Base-by-base conservation (phyloP, 257 asterid genomes). In the Anisodus tanguticus region DNA sequence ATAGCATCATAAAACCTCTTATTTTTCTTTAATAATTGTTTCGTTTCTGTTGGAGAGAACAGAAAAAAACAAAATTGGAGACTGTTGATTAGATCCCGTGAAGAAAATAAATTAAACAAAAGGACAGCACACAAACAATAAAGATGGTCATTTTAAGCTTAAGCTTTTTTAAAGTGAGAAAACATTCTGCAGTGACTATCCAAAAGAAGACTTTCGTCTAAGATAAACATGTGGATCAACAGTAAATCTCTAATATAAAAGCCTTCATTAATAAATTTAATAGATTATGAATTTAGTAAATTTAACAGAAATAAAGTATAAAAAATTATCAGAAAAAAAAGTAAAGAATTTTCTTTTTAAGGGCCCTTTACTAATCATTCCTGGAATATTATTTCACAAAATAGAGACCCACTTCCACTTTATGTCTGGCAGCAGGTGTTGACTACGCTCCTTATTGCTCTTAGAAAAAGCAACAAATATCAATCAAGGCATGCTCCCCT, bases 281-380 rank as follows among this genome's bases (percentile, higher is more conserved):
- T 80, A 80, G 41, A 49, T 79, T 72, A 31, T 31, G 35, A 13
- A 15, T 64, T 47, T 35, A 86, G 19, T 55, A 19, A 47, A 76
- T 16, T 4, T 11, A 39, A 16, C 19, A 59, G 2, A 83, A 49
- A 63, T 51, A 47, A 6, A 63, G 1, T 45, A 15, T 35, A 84
- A 66, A 37, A 13, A 62, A 3, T 86, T 82, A 83, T 68, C 9
- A 79, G 35, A 12, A 26, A 84, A 84, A 78, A 81, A 43, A 63
- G 45, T 16, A 43, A 62, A 58, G 64, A 9, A 10, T 39, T 60
- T 81, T 49, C 54, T 82, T 89, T 88, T 87, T 86, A 87, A 84
- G 93, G 91, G 91, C 87, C 97, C 91, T 87, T 89, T 67, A 81
- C 86, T 91, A 88, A 93, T 91, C 90, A 91, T 91, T 89, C 81